A percentile compares a stretch with the other conserved stretches of the same genome.
These are phyloP conservation scores for Conticribra guillardii DNA, from an alignment of 108 stramenopile species.

Conservation along the genomic window DNA sequence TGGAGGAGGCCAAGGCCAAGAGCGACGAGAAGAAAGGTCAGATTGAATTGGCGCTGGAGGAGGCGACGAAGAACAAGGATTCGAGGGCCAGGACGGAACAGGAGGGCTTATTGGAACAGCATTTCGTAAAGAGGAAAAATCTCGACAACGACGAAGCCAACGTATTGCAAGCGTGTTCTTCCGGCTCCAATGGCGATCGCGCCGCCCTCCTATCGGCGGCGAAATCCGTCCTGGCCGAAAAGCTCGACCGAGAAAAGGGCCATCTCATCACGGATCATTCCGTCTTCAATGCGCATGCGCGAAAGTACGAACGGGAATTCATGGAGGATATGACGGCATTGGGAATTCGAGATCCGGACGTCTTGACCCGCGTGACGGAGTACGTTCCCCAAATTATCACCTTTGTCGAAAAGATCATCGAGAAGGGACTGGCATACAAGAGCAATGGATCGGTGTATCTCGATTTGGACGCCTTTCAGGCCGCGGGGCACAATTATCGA, in stretches of 20 bases:
- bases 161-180: slow-evolving; percentile 31
- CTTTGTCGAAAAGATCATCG: slow-evolving; percentile 89
- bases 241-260: slow-evolving; percentile 72
- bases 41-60: slow-evolving; percentile 51
- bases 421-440: slow-evolving; percentile 93
- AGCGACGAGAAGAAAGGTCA: slow-evolving; percentile 54
- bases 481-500: slow-evolving; percentile 69
- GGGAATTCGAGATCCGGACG: slow-evolving; percentile 87
- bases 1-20: slow-evolving; percentile 56
- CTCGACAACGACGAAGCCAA: slow-evolving; percentile 50
- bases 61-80: slow-evolving; percentile 57
- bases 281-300: slow-evolving; percentile 76
- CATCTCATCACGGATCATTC: slow-evolving; percentile 76
- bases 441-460: slow-evolving; percentile 96
- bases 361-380: slow-evolving; percentile 95
- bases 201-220: slow-evolving; percentile 56
- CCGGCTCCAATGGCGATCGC: slow-evolving; percentile 32
- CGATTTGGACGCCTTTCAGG: slow-evolving; percentile 76
- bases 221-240: slow-evolving; percentile 68
- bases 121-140: slow-evolving; percentile 55
- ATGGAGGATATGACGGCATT: slow-evolving; percentile 94
- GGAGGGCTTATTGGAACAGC: slow-evolving; percentile 57
- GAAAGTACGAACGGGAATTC: slow-evolving; percentile 93
- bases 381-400: slow-evolving; percentile 92
- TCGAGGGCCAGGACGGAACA: slow-evolving; percentile 58